phyloP scores from a whole-genome alignment of 1,139 yeast species.

The Scheffersomyces stambukii region DNA sequence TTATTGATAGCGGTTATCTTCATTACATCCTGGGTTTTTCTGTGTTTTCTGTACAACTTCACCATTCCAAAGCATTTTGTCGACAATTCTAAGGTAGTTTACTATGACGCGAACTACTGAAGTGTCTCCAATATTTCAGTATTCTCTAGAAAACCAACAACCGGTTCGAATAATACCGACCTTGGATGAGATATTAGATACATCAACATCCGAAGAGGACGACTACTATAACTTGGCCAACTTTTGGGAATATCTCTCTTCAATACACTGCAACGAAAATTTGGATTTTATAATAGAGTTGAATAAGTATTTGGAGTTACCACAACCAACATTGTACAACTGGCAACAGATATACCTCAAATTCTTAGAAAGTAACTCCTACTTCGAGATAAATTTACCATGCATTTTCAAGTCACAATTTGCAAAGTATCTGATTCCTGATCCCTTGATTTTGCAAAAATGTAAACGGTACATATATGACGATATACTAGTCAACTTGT shows the following conservation, averaged over 20 bases:
- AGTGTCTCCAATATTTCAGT: too few relatives aligned
- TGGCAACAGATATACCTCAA: conserved; percentile 11
- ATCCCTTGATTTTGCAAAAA: conserved; percentile 4
- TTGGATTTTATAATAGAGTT: conserved; percentile 11
- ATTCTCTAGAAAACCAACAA: too few relatives aligned
- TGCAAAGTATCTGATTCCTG: conserved; percentile 6
- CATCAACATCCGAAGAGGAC: neutral
- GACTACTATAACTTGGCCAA: neutral
- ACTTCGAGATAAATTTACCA: conserved; percentile 12
- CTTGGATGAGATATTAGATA: neutral
- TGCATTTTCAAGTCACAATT: conserved; percentile 8
- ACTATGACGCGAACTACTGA: too few relatives aligned
- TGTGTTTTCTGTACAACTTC: too few relatives aligned
- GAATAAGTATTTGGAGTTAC: conserved; percentile 6
- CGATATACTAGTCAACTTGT: conserved; percentile 11
- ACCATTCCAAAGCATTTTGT: too few relatives aligned
- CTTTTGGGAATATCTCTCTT: conserved; percentile 8
- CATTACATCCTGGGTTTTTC: too few relatives aligned
- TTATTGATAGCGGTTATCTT: too few relatives aligned
- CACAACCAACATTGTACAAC: conserved; percentile 4
- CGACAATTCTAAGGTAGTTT: too few relatives aligned
- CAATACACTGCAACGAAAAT: conserved; percentile 13
- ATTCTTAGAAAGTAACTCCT: conserved; percentile 10
- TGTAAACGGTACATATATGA: conserved; percentile 10
- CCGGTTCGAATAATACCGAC: too few relatives aligned